phyloP scores from a whole-genome alignment of 805 yeast species.

The Naumovozyma castellii region DNA sequence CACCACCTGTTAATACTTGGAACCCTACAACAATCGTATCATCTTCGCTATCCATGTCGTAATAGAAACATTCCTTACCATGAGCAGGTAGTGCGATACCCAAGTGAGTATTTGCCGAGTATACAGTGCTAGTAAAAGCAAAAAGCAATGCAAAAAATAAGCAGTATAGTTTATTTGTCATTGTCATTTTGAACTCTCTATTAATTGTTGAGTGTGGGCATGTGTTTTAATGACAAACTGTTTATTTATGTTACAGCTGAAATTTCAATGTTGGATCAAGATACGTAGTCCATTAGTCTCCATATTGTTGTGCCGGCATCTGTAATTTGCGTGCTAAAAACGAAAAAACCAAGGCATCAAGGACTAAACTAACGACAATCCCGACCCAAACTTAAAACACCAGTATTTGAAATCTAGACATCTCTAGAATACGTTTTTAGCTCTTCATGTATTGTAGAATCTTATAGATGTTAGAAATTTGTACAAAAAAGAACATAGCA shows the following conservation, averaged over 20 bases:
- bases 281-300: no score
- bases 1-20: constrained; percentile 52
- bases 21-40: constrained; percentile 31
- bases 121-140: background rate
- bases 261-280: no score
- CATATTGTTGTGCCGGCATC: background rate
- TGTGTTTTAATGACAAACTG: no score
- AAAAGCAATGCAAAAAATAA: background rate
- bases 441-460: no score
- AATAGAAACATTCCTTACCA: constrained; percentile 34
- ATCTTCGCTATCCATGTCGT: constrained; percentile 27
- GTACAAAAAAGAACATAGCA: no score
- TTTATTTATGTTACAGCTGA: no score
- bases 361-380: background rate
- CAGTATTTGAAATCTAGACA: no score
- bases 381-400: background rate
- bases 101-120: constrained; percentile 21
- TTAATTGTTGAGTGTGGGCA: background rate
- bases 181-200: no score
- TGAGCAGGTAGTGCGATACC: constrained; percentile 30
- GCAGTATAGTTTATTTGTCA: background rate
- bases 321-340: background rate
- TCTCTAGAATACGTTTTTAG: no score
- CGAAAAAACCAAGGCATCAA: no score
- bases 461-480: no score